Conservation (phyloP, 1,139 yeast species). For the Sugiyamaella pinicola region DNA sequence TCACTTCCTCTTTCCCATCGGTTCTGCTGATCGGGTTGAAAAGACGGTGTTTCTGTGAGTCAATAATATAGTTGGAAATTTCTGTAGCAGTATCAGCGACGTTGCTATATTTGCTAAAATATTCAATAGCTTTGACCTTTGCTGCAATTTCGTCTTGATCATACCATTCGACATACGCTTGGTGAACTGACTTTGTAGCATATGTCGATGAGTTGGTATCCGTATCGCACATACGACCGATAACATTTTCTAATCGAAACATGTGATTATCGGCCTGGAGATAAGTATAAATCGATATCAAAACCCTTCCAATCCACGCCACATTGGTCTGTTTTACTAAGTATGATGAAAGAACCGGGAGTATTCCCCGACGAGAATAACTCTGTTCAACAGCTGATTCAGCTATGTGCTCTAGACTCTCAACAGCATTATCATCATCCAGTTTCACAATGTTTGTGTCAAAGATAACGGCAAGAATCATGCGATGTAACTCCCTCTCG, state of each 20-base stretch:
- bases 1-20: constrained; percentile 71
- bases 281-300: constrained; percentile 52
- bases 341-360: constrained; percentile 58
- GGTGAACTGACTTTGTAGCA: constrained; percentile 27
- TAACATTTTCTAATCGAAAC: constrained; percentile 61
- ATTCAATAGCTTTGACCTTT: constrained; percentile 46
- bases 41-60: constrained; percentile 49
- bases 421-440: constrained; percentile 31
- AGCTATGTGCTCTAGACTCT: constrained; percentile 33
- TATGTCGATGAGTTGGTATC: constrained; percentile 32
- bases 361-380: constrained; percentile 65
- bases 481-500: constrained; percentile 64
- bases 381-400: constrained; percentile 46
- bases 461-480: constrained; percentile 54
- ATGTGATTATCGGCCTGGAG: constrained; percentile 59
- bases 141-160: constrained; percentile 63
- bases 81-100: constrained; percentile 18
- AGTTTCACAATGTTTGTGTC: constrained; percentile 38
- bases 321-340: constrained; percentile 49
- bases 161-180: constrained; percentile 55
- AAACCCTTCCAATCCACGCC: constrained; percentile 57
- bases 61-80: constrained; percentile 50
- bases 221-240: constrained; percentile 55
- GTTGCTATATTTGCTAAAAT: constrained; percentile 43
- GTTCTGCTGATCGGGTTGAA: constrained; percentile 55